Evolutionary conservation across 306 rosid species (phyloP), one percentile per base, ranked within the genome.

Genomic region (Rosa rugosa): DNA sequence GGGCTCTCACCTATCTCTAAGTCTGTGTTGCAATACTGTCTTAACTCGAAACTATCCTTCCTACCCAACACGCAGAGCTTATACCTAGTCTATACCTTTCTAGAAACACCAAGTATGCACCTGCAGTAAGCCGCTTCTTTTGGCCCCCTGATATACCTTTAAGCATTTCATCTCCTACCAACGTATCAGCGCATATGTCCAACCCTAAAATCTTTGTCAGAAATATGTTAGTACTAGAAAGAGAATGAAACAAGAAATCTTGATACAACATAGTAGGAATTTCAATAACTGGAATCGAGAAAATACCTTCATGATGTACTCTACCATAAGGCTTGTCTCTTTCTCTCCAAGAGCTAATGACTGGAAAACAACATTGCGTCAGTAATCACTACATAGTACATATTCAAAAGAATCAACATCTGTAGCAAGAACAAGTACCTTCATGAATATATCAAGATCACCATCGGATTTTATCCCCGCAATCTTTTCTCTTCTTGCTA

Each of bases 131-230:
- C 81, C 99, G 93, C 85, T 96, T 96, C 89, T 96, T 96, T 86
- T 96, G 99, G 6, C 99, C 99, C 51, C 99, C 99, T 10, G 99
- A 96, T 71, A 96, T 93, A 45, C 99, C 99, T 82, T 96, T 96
- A 14, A 96, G 94, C 99, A 96, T 96, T 90, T 93, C 99, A 87
- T 96, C 98, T 72, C 99, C 99, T 53, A 91, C 98, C 87, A 96
- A 84, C 71, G 99, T 96, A 88, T 96, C 99, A 86, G 97, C 98
- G 73, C 99, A 96, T 60, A 90, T 80, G 86, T 96, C 99, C 97
- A 96, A 87, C 89, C 99, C 99, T 93, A 96, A 89, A 86, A 93
- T 91, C 99, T 96, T 91, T 92, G 96, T 85, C 84, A 84, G 76
- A 86, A 79, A 88, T 85, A 88, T 86, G 70, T 91, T 89, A 86